phyloP scores from a whole-genome alignment of 345 rosid genomes.

The Pugionium cornutum region DNA sequence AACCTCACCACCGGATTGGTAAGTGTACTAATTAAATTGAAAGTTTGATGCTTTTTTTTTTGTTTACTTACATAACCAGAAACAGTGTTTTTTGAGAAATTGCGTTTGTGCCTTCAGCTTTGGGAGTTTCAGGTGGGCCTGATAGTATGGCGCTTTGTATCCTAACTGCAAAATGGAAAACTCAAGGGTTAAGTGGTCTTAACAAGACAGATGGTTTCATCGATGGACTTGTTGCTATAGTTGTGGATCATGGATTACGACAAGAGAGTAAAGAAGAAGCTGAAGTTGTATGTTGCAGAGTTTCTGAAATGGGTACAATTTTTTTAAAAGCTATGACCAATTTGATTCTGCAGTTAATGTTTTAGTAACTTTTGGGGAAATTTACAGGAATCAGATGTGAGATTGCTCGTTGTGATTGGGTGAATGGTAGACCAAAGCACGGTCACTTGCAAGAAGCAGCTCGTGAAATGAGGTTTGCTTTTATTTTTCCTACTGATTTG shows the following conservation, averaged over 20 bases:
- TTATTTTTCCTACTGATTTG: slow-evolving; percentile 6
- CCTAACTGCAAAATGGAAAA: slow-evolving; percentile 83
- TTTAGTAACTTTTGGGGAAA: slow-evolving; percentile 10
- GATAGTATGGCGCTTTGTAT: slow-evolving; percentile 92
- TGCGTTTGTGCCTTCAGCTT: slow-evolving; percentile 46
- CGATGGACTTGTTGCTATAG: slow-evolving; percentile 80
- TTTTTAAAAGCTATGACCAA: slow-evolving; percentile 18
- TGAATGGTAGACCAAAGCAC: slow-evolving; percentile 70
- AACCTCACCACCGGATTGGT: slow-evolving; percentile 83
- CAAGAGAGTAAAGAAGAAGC: slow-evolving; percentile 81
- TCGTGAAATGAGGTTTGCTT: slow-evolving; percentile 71
- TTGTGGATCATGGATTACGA: slow-evolving; percentile 87
- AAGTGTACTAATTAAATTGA: slow-evolving; percentile 34
- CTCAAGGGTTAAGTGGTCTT: slow-evolving; percentile 40
- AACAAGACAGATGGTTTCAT: slow-evolving; percentile 47
- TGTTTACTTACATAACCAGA: not conserved
- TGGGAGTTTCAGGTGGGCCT: slow-evolving; percentile 96
- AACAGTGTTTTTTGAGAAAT: not conserved
- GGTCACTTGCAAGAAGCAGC: slow-evolving; percentile 94
- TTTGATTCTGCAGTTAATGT: not conserved
- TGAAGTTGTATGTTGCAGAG: slow-evolving; percentile 52
- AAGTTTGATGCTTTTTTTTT: not conserved
- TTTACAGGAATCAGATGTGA: slow-evolving; percentile 87
- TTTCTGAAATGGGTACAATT: slow-evolving; percentile 74
- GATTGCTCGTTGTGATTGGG: slow-evolving; percentile 78